Conservation (phyloP, 352 stramenopile genomes). For the Pythium sukuiense region DNA sequence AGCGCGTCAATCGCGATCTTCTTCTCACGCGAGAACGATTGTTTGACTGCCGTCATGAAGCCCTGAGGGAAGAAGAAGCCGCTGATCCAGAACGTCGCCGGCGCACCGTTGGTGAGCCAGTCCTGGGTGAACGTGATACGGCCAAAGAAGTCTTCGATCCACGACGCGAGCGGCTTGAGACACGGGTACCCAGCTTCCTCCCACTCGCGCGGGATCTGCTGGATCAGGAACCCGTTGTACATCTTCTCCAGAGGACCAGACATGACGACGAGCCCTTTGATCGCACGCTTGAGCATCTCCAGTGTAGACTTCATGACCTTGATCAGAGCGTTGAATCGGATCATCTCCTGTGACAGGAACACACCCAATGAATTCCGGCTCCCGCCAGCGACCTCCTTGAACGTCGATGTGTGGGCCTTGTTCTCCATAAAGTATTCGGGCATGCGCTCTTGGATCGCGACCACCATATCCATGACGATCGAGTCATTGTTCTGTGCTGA, state of each 20-base stretch:
- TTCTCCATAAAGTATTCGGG: slow-evolving; percentile 62
- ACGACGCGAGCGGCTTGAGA: slow-evolving; percentile 90
- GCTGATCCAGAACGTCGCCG: slow-evolving; percentile 89
- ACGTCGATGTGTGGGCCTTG: slow-evolving; percentile 77
- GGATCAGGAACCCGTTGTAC: slow-evolving; percentile 91
- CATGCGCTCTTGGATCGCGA: slow-evolving; percentile 81
- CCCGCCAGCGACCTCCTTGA: slow-evolving; percentile 75
- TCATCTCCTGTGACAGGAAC: slow-evolving; percentile 91
- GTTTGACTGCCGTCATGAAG: slow-evolving; percentile 93
- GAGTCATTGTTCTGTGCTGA: slow-evolving; percentile 62
- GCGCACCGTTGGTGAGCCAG: slow-evolving; percentile 86
- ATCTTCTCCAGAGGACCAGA: slow-evolving; percentile 88
- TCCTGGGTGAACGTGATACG: slow-evolving; percentile 80
- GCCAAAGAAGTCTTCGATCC: slow-evolving; percentile 92
- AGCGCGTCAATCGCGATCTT: slow-evolving; percentile 93
- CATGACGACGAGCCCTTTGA: slow-evolving; percentile 92
- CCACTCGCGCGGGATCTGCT: slow-evolving; percentile 87
- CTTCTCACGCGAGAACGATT: slow-evolving; percentile 90
- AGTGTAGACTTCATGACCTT: slow-evolving; percentile 85
- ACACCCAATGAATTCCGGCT: slow-evolving; percentile 93
- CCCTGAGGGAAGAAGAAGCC: slow-evolving; percentile 93
- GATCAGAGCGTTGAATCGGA: slow-evolving; percentile 89
- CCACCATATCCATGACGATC: slow-evolving; percentile 84
- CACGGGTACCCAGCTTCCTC: slow-evolving; percentile 91
- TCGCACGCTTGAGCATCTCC: slow-evolving; percentile 86